Percentiles rank a stretch among this genome's conserved stretches.
Conservation (phyloP, 2,329 filamentous ascomycete species). For the Arthrobotrys iridis region DNA sequence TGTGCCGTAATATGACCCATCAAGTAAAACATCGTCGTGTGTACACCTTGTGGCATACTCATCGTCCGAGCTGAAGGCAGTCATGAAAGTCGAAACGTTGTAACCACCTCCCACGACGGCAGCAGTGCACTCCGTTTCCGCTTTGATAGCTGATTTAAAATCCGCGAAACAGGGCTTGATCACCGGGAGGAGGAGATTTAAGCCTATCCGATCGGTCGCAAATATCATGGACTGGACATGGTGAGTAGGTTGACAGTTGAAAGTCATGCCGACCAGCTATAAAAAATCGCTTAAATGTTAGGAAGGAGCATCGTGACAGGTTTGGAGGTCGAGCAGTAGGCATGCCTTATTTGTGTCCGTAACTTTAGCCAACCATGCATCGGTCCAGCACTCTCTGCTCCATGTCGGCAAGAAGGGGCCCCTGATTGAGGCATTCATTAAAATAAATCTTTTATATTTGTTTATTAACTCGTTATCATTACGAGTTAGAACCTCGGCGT, state of each 20-base stretch:
- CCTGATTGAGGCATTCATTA: conserved; percentile 60
- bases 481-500: conserved; percentile 60
- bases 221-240: conserved; percentile 62
- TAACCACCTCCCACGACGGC: conserved; percentile 60
- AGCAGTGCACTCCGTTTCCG: conserved; percentile 60
- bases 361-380: conserved; percentile 59
- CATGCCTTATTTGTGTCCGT: conserved; percentile 59
- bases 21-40: background rate
- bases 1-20: background rate
- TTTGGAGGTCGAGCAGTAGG: background rate
- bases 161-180: conserved; percentile 58
- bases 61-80: conserved; percentile 55
- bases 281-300: background rate
- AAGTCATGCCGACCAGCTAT: conserved; percentile 62
- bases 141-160: conserved; percentile 58
- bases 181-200: conserved; percentile 59
- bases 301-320: too few relatives aligned
- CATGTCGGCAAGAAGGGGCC: conserved; percentile 61
- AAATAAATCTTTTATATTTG: conserved; percentile 61
- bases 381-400: conserved; percentile 61
- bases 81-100: conserved; percentile 61
- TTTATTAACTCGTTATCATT: conserved; percentile 59
- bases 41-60: background rate
- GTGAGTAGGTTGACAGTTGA: conserved; percentile 59
- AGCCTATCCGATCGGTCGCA: conserved; percentile 62